Conservation (phyloP, 192 early-diverging fungal species). For the Coemansia sp. region DNA sequence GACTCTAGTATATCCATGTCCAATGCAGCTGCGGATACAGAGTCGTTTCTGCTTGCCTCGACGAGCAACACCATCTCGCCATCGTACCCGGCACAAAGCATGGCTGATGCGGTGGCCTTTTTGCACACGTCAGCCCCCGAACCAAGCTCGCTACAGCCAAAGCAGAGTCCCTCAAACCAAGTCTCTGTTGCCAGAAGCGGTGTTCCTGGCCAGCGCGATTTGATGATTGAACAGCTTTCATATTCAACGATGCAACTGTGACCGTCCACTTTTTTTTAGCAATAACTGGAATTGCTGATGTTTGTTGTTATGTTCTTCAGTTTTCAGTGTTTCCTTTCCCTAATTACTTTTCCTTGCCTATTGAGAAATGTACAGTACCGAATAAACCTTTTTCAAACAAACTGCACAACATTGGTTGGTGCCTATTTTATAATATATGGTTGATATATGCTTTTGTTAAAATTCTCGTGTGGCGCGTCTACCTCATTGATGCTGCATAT, state of each 20-base stretch:
- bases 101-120: neutral
- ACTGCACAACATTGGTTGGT: neutral
- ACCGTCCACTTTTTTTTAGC: too few relatives aligned
- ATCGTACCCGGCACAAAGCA: neutral
- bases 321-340: too few relatives aligned
- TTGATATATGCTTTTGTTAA: too few relatives aligned
- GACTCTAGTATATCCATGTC: neutral
- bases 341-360: neutral
- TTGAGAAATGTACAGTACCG: slow-evolving; percentile 6
- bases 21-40: neutral
- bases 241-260: slow-evolving; percentile 20
- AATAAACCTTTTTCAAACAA: neutral
- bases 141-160: slow-evolving; percentile 6
- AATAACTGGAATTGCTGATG: too few relatives aligned
- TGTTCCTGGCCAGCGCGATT: slow-evolving; percentile 35
- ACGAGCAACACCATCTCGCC: slow-evolving; percentile 5
- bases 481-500: too few relatives aligned
- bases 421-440: neutral
- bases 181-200: slow-evolving; percentile 39
- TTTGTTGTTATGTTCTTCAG: neutral
- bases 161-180: slow-evolving; percentile 5
- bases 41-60: slow-evolving; percentile 16
- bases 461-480: too few relatives aligned
- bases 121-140: slow-evolving; percentile 14
- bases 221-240: slow-evolving; percentile 43